Base-by-base conservation (phyloP, 257 asterid genomes). In the Gentiana macrophylla region DNA sequence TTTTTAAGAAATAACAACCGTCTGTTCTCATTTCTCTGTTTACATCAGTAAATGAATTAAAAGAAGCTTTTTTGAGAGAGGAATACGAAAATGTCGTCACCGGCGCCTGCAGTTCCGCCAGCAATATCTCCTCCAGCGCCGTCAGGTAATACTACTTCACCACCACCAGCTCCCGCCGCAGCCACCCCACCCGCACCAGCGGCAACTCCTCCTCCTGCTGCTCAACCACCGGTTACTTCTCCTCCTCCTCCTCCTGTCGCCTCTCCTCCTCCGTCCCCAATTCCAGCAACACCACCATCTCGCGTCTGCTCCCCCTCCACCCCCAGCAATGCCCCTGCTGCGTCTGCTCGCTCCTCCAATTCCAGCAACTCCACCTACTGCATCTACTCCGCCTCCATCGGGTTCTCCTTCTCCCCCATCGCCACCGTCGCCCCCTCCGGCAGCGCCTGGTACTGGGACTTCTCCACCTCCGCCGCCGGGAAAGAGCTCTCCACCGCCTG, bases 81-180 rank as follows among this genome's bases (percentile, higher is more conserved):
- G 36, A 44, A 62, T 52, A 55, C 33, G 60, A 62, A 24, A 35
- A 67, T 67, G 72, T 67, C 72, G 43, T 32, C 79, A 2, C 52
- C 52, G 5, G 61, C 51, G 44, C 51, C 61, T 15, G 61, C 61
- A 5, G 86, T 79, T 7, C 67, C 76, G 45, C 83, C 83, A n/a
- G 57, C 72, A 2, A 4, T 41, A 1, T 52, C 81, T 5, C 76
- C 85, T 6, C 79, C 80, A 3, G 46, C 67, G 35, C 77, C 77
- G 0, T 64, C 77, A 2, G n/a, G 71, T 4, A 78, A 71, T 66
- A 6, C 59, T 41, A 67, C 85, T 11, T 46, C 85, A 3, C 73
- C 83, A 1, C 51, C 70, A 12, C 79, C 89, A 2, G 82, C 84
- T 1, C 69, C 86, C 0, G 64, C 91, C 3, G 13, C 59, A 7